These are phyloP conservation scores for Cicer judaicum DNA, from an alignment of 306 rosid genomes.

Conservation along the genomic window DNA sequence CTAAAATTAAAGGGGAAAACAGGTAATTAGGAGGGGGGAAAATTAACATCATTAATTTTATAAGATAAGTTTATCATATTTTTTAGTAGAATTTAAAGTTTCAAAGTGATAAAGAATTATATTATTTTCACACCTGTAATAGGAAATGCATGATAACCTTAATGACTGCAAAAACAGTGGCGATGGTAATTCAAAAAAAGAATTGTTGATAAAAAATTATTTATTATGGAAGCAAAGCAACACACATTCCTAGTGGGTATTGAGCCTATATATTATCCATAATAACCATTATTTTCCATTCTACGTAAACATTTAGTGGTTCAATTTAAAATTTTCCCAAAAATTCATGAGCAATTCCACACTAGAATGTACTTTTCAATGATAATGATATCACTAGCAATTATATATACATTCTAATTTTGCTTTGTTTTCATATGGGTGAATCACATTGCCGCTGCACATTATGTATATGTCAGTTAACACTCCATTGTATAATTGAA, in stretches of 20 bases:
- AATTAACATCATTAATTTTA: conserved; percentile 22
- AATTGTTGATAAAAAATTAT: conserved; percentile 20
- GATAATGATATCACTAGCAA: background rate
- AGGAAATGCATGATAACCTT: conserved; percentile 13
- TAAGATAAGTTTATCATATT: conserved; percentile 9
- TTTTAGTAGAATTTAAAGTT: conserved; percentile 1
- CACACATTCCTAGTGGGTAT: background rate
- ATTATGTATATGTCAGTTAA: background rate
- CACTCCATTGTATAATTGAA: too few relatives aligned
- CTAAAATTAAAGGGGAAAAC: conserved; percentile 50
- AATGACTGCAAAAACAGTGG: background rate
- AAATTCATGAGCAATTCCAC: conserved; percentile 4
- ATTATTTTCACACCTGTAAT: conserved; percentile 25
- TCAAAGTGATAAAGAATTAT: conserved; percentile 2
- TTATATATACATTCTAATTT: background rate
- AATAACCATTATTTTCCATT: conserved; percentile 26
- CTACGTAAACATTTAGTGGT: conserved; percentile 10
- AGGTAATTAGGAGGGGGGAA: background rate
- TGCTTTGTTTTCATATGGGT: background rate
- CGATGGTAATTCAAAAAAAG: background rate
- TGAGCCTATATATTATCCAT: conserved; percentile 18
- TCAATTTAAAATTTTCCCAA: conserved; percentile 21
- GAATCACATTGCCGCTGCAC: background rate
- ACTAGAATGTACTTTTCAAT: conserved; percentile 7
- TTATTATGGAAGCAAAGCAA: conserved; percentile 20